Percentiles rank a stretch among this genome's conserved stretches.
These are phyloP conservation scores for Pelargonium australe DNA, from an alignment of 441 rosid genomes.

Conservation along the genomic window DNA sequence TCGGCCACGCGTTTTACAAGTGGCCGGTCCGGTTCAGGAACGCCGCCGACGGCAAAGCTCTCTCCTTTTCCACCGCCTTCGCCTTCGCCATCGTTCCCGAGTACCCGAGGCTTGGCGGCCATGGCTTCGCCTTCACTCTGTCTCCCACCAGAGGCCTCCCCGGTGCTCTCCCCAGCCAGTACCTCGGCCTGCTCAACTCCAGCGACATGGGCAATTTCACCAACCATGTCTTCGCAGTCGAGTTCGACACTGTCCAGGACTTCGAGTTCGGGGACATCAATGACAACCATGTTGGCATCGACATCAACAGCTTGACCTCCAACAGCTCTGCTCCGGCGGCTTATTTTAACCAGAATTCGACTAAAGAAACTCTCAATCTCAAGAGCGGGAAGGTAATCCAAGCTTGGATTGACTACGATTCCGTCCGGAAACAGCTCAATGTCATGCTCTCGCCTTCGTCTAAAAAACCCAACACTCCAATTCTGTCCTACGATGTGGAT, in stretches of 20 bases:
- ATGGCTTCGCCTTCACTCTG: conserved; percentile 69
- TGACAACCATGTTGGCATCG: conserved; percentile 72
- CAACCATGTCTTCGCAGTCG: conserved; percentile 66
- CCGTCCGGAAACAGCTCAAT: conserved; percentile 38
- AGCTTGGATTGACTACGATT: conserved; percentile 84
- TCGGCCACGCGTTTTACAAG: conserved; percentile 76
- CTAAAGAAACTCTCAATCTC: conserved; percentile 31
- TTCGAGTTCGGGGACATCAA: conserved; percentile 57
- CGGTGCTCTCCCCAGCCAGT: conserved; percentile 61
- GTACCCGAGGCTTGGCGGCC: conserved; percentile 63
- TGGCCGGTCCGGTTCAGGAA: conserved; percentile 49
- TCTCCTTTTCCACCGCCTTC: conserved; percentile 74
- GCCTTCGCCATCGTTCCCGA: conserved; percentile 64
- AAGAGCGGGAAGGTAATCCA: conserved; percentile 46
- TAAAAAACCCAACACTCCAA: conserved; percentile 43
- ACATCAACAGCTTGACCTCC: conserved; percentile 53
- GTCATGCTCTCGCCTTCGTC: conserved; percentile 62
- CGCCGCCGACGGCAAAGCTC: conserved; percentile 28
- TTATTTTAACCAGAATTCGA: conserved; percentile 35
- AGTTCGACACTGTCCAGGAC: conserved; percentile 66
- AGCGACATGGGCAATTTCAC: conserved; percentile 41
- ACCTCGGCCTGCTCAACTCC: conserved; percentile 58
- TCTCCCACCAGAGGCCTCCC: conserved; percentile 39
- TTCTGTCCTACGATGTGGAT: conserved; percentile 51
- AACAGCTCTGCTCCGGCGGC: conserved; percentile 50